Evolutionary conservation across 352 stramenopile genomes (phyloP), one percentile per base, ranked within the genome.

Genomic region (Phytophthora sojae): DNA sequence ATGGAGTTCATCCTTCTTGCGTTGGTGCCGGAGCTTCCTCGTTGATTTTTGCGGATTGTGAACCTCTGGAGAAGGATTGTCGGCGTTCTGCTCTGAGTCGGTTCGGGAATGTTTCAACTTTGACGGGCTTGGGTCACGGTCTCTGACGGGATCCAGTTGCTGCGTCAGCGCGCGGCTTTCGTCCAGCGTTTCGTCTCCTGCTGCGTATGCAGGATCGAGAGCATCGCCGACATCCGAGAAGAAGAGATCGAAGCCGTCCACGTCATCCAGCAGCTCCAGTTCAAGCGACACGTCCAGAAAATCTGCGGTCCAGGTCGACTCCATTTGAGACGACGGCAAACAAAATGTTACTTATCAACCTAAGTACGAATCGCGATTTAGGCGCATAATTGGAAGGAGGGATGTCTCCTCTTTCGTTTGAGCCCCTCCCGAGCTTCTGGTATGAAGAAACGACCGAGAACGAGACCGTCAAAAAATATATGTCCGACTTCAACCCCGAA

Each of bases 1-100:
- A 11, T 61, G 56, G 5, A 86, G 59, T 56, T 82, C 79, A 17
- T 73, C 59, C 21, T 71, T 71, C 21, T 73, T 57, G 4, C 74
- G 64, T 51, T 76, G 62, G 29, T 73, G 68, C 1, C 52, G 23
- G 2, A 44, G 17, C 17, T 59, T 62, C 52, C 53, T 61, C 25
- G 51, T 62, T 11, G 42, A 59, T 19, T 62, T 76, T 14, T 26
- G 17, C 44, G 6, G 25, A 17, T 25, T 53, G 17, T 4, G 23
- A 50, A 4, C 3, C 15, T 51, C 42, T 11, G 42, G 1, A 32
- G 29, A n/a, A 45, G 44, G 21, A 3, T 23, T 51, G n/a, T 15
- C 25, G 44, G n/a, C 4, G 19, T 51, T 8, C 19, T 51, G 17
- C 15, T 39, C 23, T 39, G 19, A 11, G 56, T 9, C 9, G 12